Conservation (phyloP, 1,284 basidiomycete genomes). For the Ustilago trichophora region DNA sequence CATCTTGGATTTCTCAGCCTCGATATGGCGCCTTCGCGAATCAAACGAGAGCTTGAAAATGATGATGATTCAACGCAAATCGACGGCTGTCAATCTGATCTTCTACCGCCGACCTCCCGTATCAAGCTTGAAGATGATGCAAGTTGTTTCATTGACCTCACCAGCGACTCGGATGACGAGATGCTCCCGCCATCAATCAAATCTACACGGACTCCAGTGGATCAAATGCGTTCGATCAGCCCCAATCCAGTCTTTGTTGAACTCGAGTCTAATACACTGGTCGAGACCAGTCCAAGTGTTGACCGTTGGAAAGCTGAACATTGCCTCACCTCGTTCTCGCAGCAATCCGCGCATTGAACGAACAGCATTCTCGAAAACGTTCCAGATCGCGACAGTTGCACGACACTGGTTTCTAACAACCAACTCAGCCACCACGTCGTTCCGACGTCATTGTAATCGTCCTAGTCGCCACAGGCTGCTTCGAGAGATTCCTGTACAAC, state of each 20-base stretch:
- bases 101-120: too few species aligned
- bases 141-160: too few species aligned
- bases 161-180: background rate
- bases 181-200: background rate
- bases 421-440: background rate
- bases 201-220: background rate
- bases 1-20: too few species aligned
- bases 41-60: too few species aligned
- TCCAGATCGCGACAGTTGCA: too few species aligned
- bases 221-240: background rate
- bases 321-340: background rate
- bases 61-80: too few species aligned
- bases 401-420: background rate
- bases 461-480: background rate
- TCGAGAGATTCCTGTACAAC: conserved; percentile 3
- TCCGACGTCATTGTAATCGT: background rate
- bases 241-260: background rate
- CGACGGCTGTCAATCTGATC: too few species aligned
- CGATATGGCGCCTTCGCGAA: too few species aligned
- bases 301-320: background rate
- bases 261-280: background rate
- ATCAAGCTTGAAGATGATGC: too few species aligned
- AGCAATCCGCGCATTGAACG: too few species aligned
- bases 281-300: background rate
- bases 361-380: too few species aligned